Evolutionary conservation across 805 yeast species (phyloP).

Genomic region (Dipodascus geniculatus): DNA sequence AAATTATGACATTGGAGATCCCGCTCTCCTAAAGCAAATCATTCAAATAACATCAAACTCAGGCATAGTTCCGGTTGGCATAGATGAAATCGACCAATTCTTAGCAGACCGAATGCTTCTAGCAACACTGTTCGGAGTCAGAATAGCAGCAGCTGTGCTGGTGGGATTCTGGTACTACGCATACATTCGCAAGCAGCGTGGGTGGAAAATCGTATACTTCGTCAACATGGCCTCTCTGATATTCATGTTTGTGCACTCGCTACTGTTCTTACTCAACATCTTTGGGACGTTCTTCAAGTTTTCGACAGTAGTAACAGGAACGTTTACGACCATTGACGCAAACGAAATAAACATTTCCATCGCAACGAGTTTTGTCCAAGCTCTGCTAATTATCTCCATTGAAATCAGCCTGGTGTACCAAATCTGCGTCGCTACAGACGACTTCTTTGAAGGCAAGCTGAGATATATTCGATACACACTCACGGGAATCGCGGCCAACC

Average conservation of each 20-base stretch:
- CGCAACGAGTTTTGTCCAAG: conserved; percentile 49
- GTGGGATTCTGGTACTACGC: conserved; percentile 34
- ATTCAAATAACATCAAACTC: conserved; percentile 8
- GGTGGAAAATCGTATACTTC: conserved; percentile 54
- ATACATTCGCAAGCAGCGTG: conserved; percentile 40
- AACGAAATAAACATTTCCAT: conserved; percentile 38
- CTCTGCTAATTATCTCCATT: conserved; percentile 46
- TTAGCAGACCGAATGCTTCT: background rate
- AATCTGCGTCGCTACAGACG: conserved; percentile 49
- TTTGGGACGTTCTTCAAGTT: conserved; percentile 40
- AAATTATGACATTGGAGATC: background rate
- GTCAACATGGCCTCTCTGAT: conserved; percentile 53
- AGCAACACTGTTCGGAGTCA: conserved; percentile 41
- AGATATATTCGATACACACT: conserved; percentile 35
- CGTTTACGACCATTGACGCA: conserved; percentile 29
- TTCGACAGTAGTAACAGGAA: conserved; percentile 36
- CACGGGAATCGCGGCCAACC: conserved; percentile 8
- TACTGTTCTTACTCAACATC: conserved; percentile 44
- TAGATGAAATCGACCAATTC: conserved; percentile 7
- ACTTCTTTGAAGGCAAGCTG: conserved; percentile 8
- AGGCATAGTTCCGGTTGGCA: conserved; percentile 6
- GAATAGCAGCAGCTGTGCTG: conserved; percentile 41
- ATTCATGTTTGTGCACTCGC: conserved; percentile 46
- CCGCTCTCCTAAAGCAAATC: conserved; percentile 8
- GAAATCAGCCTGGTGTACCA: conserved; percentile 63